Percentiles rank a stretch among this genome's conserved stretches.
Conservation (phyloP, 2,329 filamentous ascomycete species). For the Pseudocercospora musae region DNA sequence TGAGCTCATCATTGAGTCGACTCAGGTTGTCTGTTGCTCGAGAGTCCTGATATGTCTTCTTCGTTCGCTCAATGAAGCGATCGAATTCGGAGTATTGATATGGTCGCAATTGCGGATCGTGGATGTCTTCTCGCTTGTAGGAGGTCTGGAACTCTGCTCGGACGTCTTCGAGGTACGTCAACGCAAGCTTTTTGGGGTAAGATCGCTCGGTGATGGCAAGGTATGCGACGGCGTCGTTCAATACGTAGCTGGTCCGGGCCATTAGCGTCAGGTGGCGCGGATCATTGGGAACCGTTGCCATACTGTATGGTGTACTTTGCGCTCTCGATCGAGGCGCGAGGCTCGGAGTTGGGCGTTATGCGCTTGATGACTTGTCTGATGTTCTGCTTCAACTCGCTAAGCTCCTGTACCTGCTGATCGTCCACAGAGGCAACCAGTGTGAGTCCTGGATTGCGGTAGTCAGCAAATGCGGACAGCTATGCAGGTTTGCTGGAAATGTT, state of each 20-base stretch:
- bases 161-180: constrained; percentile 95
- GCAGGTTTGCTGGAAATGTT: constrained; percentile 2
- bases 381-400: constrained; percentile 85
- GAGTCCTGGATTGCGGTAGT: constrained; percentile 60
- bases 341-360: constrained; percentile 82
- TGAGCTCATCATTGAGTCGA: constrained; percentile 92
- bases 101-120: constrained; percentile 71
- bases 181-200: constrained; percentile 96
- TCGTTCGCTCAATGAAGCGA: constrained; percentile 89
- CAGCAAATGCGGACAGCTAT: constrained; percentile 13
- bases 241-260: constrained; percentile 64
- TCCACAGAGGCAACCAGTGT: constrained; percentile 94
- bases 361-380: constrained; percentile 86
- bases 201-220: constrained; percentile 88
- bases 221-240: constrained; percentile 81
- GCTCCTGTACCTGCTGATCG: constrained; percentile 74
- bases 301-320: constrained; percentile 83
- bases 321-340: constrained; percentile 88
- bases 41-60: constrained; percentile 89
- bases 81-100: constrained; percentile 99
- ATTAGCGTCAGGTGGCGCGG: constrained; percentile 22
- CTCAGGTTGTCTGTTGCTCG: constrained; percentile 89
- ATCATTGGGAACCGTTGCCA: constrained; percentile 31
- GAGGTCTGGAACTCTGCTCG: constrained; percentile 85
- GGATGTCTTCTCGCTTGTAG: constrained; percentile 71